Evolutionary conservation across 2,329 filamentous ascomycete genomes (phyloP).

Genomic region (Colletotrichum sp.): DNA sequence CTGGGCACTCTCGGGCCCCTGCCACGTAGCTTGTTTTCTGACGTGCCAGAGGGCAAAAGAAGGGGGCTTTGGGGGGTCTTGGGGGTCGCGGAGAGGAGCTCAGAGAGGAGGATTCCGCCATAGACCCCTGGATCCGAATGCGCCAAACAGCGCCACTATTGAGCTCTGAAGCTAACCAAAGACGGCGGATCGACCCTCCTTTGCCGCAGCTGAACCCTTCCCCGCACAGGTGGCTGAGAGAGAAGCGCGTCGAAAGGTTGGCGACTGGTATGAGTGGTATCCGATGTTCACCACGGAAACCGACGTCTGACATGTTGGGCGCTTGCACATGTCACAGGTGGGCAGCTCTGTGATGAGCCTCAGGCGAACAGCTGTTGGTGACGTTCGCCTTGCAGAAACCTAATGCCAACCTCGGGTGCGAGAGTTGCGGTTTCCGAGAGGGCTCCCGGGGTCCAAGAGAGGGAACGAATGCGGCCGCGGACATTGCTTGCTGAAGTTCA

Average conservation of each 20-base stretch:
- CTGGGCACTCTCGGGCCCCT: constrained; percentile 12
- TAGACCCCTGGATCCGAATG: background rate
- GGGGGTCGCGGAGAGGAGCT: background rate
- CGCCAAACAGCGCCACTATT: constrained; percentile 1
- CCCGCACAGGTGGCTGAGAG: constrained; percentile 7
- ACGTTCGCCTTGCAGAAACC: background rate
- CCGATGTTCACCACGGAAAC: background rate
- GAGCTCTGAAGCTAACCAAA: background rate
- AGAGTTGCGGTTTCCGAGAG: background rate
- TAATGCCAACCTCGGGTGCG: background rate
- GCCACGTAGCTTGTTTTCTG: constrained; percentile 15
- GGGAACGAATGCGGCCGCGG: background rate
- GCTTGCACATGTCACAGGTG: background rate
- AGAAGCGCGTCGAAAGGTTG: background rate
- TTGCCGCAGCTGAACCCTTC: background rate
- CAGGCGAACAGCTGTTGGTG: background rate
- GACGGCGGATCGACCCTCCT: background rate
- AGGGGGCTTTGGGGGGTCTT: background rate
- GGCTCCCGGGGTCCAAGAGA: background rate
- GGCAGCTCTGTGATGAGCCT: background rate
- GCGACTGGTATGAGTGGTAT: background rate
- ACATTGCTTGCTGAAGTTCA: background rate
- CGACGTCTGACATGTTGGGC: background rate
- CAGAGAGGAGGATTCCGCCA: background rate
- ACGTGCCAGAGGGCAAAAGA: background rate